These are phyloP conservation scores for Vaccinium corymbosum DNA, from an alignment of 148 eudicot genomes.

Conservation along the genomic window DNA sequence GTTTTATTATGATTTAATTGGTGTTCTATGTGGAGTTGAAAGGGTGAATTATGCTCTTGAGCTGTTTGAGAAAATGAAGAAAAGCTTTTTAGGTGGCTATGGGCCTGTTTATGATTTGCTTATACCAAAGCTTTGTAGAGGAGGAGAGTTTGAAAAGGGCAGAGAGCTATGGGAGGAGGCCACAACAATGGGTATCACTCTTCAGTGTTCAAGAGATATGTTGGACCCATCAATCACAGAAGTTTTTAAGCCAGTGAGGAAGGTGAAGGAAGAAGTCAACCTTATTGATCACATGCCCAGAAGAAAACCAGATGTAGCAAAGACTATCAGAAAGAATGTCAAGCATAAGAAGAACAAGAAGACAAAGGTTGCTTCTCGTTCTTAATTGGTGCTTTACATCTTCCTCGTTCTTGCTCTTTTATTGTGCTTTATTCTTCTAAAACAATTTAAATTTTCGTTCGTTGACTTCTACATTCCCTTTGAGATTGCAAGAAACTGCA, in stretches of 20 bases:
- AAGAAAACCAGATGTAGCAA: slow-evolving; percentile 17
- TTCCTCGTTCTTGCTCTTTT: neutral
- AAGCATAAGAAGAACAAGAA: slow-evolving; percentile 26
- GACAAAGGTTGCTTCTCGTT: neutral
- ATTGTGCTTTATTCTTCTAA: neutral
- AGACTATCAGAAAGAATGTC: slow-evolving; percentile 18
- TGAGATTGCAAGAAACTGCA: slow-evolving; percentile 7
- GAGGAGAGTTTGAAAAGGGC: slow-evolving; percentile 51
- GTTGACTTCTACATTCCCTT: neutral
- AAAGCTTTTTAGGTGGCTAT: slow-evolving; percentile 39
- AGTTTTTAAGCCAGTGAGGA: slow-evolving; percentile 41
- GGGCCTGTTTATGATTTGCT: slow-evolving; percentile 59
- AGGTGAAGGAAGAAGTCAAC: slow-evolving; percentile 25
- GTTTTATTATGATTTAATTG: slow-evolving; percentile 50
- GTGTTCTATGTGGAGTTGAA: slow-evolving; percentile 63
- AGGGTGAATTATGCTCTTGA: slow-evolving; percentile 55
- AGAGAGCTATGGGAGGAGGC: slow-evolving; percentile 65
- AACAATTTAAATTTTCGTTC: neutral
- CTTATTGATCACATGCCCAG: slow-evolving; percentile 12
- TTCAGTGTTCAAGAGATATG: slow-evolving; percentile 43
- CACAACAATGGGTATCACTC: slow-evolving; percentile 35
- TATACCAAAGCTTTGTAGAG: slow-evolving; percentile 55
- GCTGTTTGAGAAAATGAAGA: slow-evolving; percentile 55
- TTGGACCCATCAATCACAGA: slow-evolving; percentile 50
- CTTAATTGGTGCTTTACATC: slow-evolving; percentile 1